Evolutionary conservation across 2,329 filamentous ascomycete species (phyloP), one percentile per base, ranked within the genome.

Genomic region (Fusarium buxicola): DNA sequence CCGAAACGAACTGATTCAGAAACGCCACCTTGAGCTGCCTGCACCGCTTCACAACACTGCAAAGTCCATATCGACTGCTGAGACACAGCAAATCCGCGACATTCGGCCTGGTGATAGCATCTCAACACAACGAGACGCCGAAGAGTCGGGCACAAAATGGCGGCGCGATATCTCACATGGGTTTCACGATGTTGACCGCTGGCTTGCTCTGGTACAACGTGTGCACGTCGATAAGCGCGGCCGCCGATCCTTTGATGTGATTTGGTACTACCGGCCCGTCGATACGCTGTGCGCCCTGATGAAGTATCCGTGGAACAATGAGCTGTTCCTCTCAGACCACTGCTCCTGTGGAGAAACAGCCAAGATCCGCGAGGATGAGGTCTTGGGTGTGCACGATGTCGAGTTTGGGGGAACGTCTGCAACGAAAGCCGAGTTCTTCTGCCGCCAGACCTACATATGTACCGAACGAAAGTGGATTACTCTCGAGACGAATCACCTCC

Each of bases 281-380:
- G 89, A 95, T 50, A 95, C 92, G 0, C 84, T 89, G 0, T 91
- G 92, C 38, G 84, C 82, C 0, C 76, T 83, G 7, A 87, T 89
- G 75, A 82, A 81, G 9, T 96, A 94, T 65, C 89, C 89, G 0
- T 88, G 86, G 74, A 60, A 76, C 0, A 91, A 93, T 47, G 92
- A 96, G 73, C 74, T 95, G 0, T 95, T 95, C 60, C 75, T 94
- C 0, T 92, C 88, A 0, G 86, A 92, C 46, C 87, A 93, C 56
- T 94, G 92, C 75, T 90, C 88, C 1, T 95, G 92, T 60, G 72
- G 77, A 0, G 79, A 84, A 8, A 55, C 54, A 1, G 55, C 76
- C 0, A 80, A 81, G 25, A 79, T 92, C 4, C 65, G 78, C 0
- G 80, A 82, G 1, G 74, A 82, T 0, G 82, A 92, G 30, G 78